These are phyloP conservation scores for Diaporthe vexans DNA, from an alignment of 2,329 filamentous ascomycete species.

Conservation along the genomic window DNA sequence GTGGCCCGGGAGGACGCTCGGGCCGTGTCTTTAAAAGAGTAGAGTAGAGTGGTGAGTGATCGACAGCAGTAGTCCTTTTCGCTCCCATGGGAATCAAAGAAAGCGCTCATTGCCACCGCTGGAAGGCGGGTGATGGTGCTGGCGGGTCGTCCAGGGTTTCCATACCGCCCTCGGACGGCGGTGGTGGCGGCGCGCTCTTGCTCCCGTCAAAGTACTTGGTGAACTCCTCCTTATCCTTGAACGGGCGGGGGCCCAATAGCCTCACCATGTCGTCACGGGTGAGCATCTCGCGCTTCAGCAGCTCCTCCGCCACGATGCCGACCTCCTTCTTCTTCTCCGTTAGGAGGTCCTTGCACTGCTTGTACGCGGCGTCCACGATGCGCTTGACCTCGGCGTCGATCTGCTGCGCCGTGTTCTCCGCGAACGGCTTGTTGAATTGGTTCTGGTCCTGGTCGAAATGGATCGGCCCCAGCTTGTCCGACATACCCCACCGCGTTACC, in stretches of 20 bases:
- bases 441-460: slow-evolving; percentile 89
- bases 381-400: slow-evolving; percentile 93
- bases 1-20: neutral
- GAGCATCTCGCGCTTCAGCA: slow-evolving; percentile 92
- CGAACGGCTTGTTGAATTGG: slow-evolving; percentile 93
- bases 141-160: slow-evolving; percentile 54
- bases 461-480: slow-evolving; percentile 90
- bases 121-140: slow-evolving; percentile 52
- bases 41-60: slow-evolving; percentile 34
- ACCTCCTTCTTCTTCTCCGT: slow-evolving; percentile 89
- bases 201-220: slow-evolving; percentile 85
- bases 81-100: neutral
- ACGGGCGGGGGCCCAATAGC: slow-evolving; percentile 86
- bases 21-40: slow-evolving; percentile 20
- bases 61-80: neutral
- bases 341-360: slow-evolving; percentile 87
- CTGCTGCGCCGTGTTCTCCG: slow-evolving; percentile 90
- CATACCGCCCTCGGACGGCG: slow-evolving; percentile 62
- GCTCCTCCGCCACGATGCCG: slow-evolving; percentile 90
- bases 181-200: slow-evolving; percentile 71
- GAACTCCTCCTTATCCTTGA: slow-evolving; percentile 89
- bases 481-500: slow-evolving; percentile 99
- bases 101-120: slow-evolving; percentile 43
- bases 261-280: slow-evolving; percentile 93
- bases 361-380: slow-evolving; percentile 93